Percentiles rank a stretch among this genome's conserved stretches.
Conservation (phyloP, 805 yeast genomes). For the Pichia ethanolica region DNA sequence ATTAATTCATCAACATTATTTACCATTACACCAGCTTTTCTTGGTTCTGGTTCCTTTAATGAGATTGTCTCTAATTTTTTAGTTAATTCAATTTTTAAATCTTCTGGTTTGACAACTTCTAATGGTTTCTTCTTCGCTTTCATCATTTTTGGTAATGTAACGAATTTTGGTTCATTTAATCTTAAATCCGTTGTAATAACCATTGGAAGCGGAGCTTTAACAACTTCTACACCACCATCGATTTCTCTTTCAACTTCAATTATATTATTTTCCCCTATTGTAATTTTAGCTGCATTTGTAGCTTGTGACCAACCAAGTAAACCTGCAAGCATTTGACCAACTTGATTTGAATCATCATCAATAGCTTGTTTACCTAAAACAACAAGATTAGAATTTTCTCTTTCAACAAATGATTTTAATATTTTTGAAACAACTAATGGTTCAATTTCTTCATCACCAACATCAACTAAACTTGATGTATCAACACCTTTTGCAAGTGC, state of each 20-base stretch:
- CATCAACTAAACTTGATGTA: conserved; percentile 72
- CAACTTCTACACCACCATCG: conserved; percentile 89
- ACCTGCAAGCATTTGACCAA: conserved; percentile 96
- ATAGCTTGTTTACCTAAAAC: conserved; percentile 95
- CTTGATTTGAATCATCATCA: conserved; percentile 91
- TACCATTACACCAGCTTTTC: conserved; percentile 78
- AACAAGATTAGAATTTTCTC: conserved; percentile 67
- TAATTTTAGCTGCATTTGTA: conserved; percentile 86
- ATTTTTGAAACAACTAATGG: conserved; percentile 88
- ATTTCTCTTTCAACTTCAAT: conserved; percentile 86
- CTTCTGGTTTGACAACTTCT: conserved; percentile 55
- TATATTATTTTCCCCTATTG: conserved; percentile 37
- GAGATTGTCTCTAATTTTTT: conserved; percentile 61
- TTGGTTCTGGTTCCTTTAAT: conserved; percentile 79
- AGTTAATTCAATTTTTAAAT: conserved; percentile 59
- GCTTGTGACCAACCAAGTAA: conserved; percentile 94
- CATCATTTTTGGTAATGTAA: conserved; percentile 94
- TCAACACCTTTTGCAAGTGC: conserved; percentile 96
- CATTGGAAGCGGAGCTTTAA: conserved; percentile 72
- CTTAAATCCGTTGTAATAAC: conserved; percentile 90
- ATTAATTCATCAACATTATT: conserved; percentile 76
- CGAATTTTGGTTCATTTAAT: conserved; percentile 91
- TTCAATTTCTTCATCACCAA: conserved; percentile 62
- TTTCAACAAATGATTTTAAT: conserved; percentile 62
- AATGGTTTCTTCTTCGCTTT: conserved; percentile 96